A percentile compares a stretch with the other conserved stretches of the same genome.
Evolutionary conservation across 2,329 filamentous ascomycete genomes (phyloP).

Genomic region (Pseudomassariella vexata): DNA sequence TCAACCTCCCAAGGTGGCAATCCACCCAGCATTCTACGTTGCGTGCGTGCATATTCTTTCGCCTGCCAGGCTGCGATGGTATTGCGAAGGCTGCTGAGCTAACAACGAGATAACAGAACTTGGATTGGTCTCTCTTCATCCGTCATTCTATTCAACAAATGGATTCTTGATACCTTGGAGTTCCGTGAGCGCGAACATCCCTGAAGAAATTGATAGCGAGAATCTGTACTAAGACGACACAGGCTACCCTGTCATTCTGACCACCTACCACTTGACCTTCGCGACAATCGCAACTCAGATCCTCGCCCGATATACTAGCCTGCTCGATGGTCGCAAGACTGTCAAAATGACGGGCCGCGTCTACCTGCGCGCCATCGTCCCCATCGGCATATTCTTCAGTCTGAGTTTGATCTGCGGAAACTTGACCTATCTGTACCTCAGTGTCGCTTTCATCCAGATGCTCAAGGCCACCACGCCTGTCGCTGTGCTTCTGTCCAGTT

Average conservation of each 20-base stretch:
- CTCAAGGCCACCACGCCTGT: constrained; percentile 97
- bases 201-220: constrained; percentile 22
- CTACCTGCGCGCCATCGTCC: constrained; percentile 88
- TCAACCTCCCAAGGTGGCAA: constrained; percentile 54
- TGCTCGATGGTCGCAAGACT: constrained; percentile 90
- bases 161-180: constrained; percentile 78
- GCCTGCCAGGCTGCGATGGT: too few relatives aligned
- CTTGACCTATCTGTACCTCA: constrained; percentile 90
- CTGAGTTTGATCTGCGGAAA: constrained; percentile 95
- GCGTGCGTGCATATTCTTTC: constrained; percentile 44
- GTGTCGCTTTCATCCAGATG: constrained; percentile 98
- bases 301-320: constrained; percentile 79
- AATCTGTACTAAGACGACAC: constrained; percentile 20
- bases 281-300: constrained; percentile 92
- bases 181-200: constrained; percentile 59
- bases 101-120: constrained; percentile 60
- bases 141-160: constrained; percentile 99
- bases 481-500: constrained; percentile 83
- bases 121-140: constrained; percentile 93
- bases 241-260: constrained; percentile 76
- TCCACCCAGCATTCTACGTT: constrained; percentile 86
- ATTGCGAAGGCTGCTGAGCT: too few relatives aligned
- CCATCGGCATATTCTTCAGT: constrained; percentile 93
- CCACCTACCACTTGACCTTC: constrained; percentile 92
- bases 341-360: constrained; percentile 96